Evolutionary conservation across 169 alveolate genomes (phyloP), one percentile per base, ranked within the genome.

Genomic region (Besnoitia besnoiti): DNA sequence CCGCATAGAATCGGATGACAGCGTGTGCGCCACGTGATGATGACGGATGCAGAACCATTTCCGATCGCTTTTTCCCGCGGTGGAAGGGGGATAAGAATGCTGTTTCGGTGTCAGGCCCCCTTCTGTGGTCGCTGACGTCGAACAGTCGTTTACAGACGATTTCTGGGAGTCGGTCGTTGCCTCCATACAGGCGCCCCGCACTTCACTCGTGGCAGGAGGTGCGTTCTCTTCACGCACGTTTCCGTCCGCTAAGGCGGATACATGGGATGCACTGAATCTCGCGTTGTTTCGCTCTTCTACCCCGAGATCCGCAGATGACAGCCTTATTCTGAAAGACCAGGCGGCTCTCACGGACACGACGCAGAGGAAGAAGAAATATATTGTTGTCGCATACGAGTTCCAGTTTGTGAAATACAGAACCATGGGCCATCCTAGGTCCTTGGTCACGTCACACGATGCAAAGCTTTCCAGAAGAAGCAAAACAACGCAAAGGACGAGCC

Each of bases 371-470:
- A 30, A 21, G 24, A 37, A 77, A 27, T 40, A 77, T 51, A 77
- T 77, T 3, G 59, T 14, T 4, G 40, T 42, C 37, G 40, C 16
- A 39, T 40, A 77, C 44, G 59, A 77, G 67, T 90, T 79, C 90
- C 90, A 79, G 85, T 80, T 90, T 33, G 93, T 90, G 90, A 90
- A 90, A 24, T 90, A 90, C 24, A 90, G 93, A 77, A 90, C 37
- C 73, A 77, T 77, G 7, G 93, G 90, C 49, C 59, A 39, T 46
- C 93, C 93, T 21, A 80, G 85, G 19, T 90, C 90, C 21, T 46
- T 14, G 37, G 30, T 46, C 33, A 77, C 90, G 42, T 90, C 89
- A 19, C 59, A 33, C 1, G 93, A 79, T 10, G 93, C 93, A 49
- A 90, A 39, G 55, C 51, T 24, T 55, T 90, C 93, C 16, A 90